phyloP scores from a whole-genome alignment of 2,329 filamentous ascomycete species.

The Colletotrichum coccodes region DNA sequence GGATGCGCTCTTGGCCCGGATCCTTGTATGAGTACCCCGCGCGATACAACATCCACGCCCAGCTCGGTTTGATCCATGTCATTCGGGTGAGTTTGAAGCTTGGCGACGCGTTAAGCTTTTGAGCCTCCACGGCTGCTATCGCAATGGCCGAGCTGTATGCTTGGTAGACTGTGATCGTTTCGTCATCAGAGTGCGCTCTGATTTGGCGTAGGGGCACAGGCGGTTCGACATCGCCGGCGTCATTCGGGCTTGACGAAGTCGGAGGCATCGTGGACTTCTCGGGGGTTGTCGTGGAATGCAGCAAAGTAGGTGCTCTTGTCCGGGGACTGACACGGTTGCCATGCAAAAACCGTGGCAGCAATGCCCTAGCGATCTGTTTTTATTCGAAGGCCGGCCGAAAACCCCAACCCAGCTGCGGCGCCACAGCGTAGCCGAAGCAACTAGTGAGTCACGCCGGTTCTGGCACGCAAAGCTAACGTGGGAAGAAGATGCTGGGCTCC shows the following conservation, averaged over 20 bases:
- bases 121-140: constrained; percentile 57
- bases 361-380: not conserved
- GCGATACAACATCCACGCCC: constrained; percentile 73
- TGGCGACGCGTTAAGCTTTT: constrained; percentile 63
- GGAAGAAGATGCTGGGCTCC: no score
- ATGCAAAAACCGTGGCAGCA: not conserved
- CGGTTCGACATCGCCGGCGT: not conserved
- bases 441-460: not conserved
- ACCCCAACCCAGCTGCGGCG: not conserved
- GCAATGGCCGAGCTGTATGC: constrained; percentile 67
- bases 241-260: not conserved
- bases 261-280: not conserved
- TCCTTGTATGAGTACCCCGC: constrained; percentile 70
- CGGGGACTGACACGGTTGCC: not conserved
- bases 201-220: constrained; percentile 53
- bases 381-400: not conserved
- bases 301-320: no score
- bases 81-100: constrained; percentile 64
- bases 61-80: constrained; percentile 75
- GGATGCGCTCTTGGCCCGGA: constrained; percentile 61
- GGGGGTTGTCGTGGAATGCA: not conserved
- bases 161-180: constrained; percentile 70
- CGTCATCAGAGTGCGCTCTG: constrained; percentile 58
- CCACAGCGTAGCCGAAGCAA: not conserved
- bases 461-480: no score